phyloP scores from a whole-genome alignment of 2,329 filamentous ascomycete species.

The Periconia sp. region DNA sequence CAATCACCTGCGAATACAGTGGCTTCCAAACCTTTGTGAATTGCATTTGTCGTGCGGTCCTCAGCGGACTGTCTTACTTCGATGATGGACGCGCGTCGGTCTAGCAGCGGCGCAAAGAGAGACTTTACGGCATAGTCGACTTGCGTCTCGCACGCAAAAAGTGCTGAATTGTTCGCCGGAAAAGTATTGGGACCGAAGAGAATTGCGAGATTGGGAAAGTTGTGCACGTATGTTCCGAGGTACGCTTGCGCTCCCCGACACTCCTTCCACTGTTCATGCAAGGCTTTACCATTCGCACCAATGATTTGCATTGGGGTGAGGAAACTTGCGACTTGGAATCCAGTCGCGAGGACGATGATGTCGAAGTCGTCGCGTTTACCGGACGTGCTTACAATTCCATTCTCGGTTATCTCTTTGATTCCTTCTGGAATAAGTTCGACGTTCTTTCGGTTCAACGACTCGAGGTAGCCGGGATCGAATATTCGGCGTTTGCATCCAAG shows the following conservation, averaged over 20 bases:
- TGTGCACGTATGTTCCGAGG: constrained; percentile 21
- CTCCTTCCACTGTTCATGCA: constrained; percentile 26
- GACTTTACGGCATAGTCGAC: constrained; percentile 35
- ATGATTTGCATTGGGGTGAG: constrained; percentile 40
- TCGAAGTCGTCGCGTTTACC: constrained; percentile 30
- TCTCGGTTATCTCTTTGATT: constrained; percentile 24
- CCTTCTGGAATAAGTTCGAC: constrained; percentile 23
- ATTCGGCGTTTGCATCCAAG: constrained; percentile 28
- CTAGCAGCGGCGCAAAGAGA: constrained; percentile 41
- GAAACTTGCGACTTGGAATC: constrained; percentile 45
- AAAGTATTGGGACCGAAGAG: constrained; percentile 36
- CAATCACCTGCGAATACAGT: constrained; percentile 48
- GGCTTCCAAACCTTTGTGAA: constrained; percentile 39
- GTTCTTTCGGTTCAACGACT: constrained; percentile 23
- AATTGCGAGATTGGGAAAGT: constrained; percentile 32
- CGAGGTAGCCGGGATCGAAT: constrained; percentile 32
- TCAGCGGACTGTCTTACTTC: constrained; percentile 46
- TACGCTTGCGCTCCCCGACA: constrained; percentile 25
- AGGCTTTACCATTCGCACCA: constrained; percentile 23
- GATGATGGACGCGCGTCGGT: constrained; percentile 37
- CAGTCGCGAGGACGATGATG: constrained; percentile 43
- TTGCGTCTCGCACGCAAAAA: constrained; percentile 40
- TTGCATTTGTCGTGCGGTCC: constrained; percentile 32
- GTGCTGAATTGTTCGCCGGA: constrained; percentile 41
- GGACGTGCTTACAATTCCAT: constrained; percentile 22